Conservation (phyloP, 257 asterid species). For the Perilla frutescens region DNA sequence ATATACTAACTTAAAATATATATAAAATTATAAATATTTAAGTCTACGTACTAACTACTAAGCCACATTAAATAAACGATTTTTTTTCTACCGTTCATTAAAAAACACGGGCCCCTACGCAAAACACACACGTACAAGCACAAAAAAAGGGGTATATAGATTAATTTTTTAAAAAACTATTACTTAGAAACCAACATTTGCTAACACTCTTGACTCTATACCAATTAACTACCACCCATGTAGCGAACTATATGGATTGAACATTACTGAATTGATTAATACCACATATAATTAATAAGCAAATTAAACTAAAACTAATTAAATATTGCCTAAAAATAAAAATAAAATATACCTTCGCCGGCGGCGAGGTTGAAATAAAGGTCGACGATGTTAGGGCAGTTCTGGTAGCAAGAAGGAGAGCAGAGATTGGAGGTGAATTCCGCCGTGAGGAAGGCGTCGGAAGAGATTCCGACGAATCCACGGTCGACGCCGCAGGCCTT, state of each 20-base stretch:
- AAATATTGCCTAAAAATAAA: not conserved
- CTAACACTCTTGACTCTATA: no score
- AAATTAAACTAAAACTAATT: not conserved
- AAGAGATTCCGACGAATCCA: constrained; percentile 67
- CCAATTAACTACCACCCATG: not conserved
- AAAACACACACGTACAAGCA: no score
- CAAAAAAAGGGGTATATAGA: no score
- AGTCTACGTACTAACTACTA: no score
- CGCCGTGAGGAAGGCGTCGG: constrained; percentile 68
- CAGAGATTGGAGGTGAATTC: constrained; percentile 65
- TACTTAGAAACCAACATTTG: no score
- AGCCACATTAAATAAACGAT: no score
- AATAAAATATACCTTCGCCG: constrained; percentile 68
- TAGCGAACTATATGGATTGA: not conserved
- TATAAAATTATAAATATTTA: no score
- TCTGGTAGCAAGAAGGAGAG: constrained; percentile 67
- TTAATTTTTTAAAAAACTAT: no score
- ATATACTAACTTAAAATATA: no score
- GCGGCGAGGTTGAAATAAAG: constrained; percentile 87
- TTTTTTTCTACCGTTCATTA: not conserved
- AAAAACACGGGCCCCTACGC: not conserved
- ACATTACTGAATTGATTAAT: not conserved
- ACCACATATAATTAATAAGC: not conserved
- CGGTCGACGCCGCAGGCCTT: constrained; percentile 73
- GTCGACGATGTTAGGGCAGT: constrained; percentile 83